Conservation (phyloP, 2,329 filamentous ascomycete species). For the Aspergillus oerlinghausenensis region DNA sequence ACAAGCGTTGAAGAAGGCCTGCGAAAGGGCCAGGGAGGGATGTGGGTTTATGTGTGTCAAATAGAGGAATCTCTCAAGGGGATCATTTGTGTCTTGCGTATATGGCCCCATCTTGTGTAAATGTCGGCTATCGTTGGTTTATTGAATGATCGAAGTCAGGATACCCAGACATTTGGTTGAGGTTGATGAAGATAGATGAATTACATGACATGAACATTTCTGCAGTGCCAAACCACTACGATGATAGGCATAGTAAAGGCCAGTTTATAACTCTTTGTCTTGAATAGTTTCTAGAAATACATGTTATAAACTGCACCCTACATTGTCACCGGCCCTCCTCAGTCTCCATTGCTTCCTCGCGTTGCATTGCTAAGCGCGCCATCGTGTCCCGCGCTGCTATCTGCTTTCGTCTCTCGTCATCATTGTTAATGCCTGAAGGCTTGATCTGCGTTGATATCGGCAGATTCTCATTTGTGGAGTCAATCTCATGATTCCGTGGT, state of each 20-base stretch:
- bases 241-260: neutral
- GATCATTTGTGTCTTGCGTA: neutral
- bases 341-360: constrained; percentile 36
- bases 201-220: neutral
- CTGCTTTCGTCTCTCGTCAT: constrained; percentile 28
- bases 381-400: constrained; percentile 32
- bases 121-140: neutral
- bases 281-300: neutral
- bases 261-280: neutral
- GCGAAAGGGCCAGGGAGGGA: constrained; percentile 53
- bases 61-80: constrained; percentile 21
- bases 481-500: neutral
- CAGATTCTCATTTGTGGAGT: constrained; percentile 13
- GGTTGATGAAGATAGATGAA: neutral
- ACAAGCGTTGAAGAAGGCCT: constrained; percentile 54
- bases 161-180: neutral
- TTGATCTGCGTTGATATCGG: neutral
- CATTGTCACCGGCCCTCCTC: constrained; percentile 19
- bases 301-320: neutral
- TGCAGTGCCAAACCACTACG: neutral
- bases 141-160: neutral
- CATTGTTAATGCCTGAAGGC: constrained; percentile 4
- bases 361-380: constrained; percentile 34
- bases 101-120: neutral
- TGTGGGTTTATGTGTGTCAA: constrained; percentile 58